Evolutionary conservation across 2,329 filamentous ascomycete genomes (phyloP).

Genomic region (Ceratocystis papillata): DNA sequence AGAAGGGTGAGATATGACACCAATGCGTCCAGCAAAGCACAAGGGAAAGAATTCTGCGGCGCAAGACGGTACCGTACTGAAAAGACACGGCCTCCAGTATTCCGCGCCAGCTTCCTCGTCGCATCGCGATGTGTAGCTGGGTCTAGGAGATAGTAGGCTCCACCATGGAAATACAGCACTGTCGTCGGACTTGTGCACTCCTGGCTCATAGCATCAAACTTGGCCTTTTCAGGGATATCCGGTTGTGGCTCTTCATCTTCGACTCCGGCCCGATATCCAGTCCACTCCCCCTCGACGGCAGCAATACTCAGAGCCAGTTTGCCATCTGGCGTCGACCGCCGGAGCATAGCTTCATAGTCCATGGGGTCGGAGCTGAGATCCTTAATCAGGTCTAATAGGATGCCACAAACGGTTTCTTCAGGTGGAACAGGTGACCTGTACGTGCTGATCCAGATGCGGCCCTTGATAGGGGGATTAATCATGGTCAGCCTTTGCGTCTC

Average conservation of each 20-base stretch:
- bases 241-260: constrained; percentile 42
- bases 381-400: constrained; percentile 48
- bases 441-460: constrained; percentile 69
- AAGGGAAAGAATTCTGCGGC: constrained; percentile 64
- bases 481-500: constrained; percentile 53
- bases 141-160: constrained; percentile 63
- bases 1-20: constrained; percentile 62
- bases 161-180: constrained; percentile 65
- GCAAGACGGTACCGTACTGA: constrained; percentile 64
- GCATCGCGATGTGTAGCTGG: constrained; percentile 53
- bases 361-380: constrained; percentile 31
- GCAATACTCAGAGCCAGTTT: constrained; percentile 38
- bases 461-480: constrained; percentile 59
- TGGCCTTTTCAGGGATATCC: constrained; percentile 49
- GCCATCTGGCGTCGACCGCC: constrained; percentile 26
- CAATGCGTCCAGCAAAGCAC: constrained; percentile 61
- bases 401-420: constrained; percentile 45
- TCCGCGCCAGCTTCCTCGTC: constrained; percentile 51
- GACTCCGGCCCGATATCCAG: constrained; percentile 52
- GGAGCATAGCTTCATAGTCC: constrained; percentile 26
- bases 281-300: constrained; percentile 64
- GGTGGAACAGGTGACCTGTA: constrained; percentile 52
- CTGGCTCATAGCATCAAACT: constrained; percentile 55
- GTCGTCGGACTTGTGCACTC: constrained; percentile 55
- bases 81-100: constrained; percentile 57